Base-by-base conservation (phyloP, 805 yeast genomes). In the Helenozyma rhizophorensis region DNA sequence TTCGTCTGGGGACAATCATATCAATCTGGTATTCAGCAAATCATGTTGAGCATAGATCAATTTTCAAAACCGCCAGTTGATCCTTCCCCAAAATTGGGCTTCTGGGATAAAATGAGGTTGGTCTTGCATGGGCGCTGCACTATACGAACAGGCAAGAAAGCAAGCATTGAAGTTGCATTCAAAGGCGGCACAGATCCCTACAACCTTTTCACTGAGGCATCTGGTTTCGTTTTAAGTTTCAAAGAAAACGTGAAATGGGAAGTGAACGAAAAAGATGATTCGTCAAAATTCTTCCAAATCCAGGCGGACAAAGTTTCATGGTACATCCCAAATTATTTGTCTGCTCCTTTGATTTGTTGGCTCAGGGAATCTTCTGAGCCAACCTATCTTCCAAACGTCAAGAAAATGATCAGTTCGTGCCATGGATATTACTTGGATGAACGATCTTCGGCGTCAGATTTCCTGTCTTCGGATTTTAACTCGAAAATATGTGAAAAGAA, bases 11-110 rank as follows among this genome's bases (percentile, higher is more conserved):
- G 95, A 22, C 78, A 78, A 21, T 82, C 90, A 0, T 80, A 83
- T 45, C 86, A 82, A 45, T 88, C 95, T 12, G 89, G 88, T 1
- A 72, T 89, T 19, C 87, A 86, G 43, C 89, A 86, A 43, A 68
- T 80, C 2, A 82, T 84, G 78, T 62, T 78, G 34, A 81, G 76
- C 35, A 72, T 89, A 39, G 95, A 88, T 47, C 78, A 81, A 27
- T 85, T 89, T 51, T 78, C 94, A 1, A 89, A 90, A 54, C 95
- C 96, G 0, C 95, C 94, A 0, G 60, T 83, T 11, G 97, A 89
- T 54, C 89, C 89, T 0, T 85, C 96, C 2, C 72, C 76, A 3
- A 83, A 82, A 45, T 60, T 87, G 10, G 97, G 97, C 1, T 80
- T 88, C 45, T 89, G 97, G 97, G 97, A 89, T 57, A 90, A 88